Conservation (phyloP, 805 yeast genomes). For the Barnettozyma vustinii region DNA sequence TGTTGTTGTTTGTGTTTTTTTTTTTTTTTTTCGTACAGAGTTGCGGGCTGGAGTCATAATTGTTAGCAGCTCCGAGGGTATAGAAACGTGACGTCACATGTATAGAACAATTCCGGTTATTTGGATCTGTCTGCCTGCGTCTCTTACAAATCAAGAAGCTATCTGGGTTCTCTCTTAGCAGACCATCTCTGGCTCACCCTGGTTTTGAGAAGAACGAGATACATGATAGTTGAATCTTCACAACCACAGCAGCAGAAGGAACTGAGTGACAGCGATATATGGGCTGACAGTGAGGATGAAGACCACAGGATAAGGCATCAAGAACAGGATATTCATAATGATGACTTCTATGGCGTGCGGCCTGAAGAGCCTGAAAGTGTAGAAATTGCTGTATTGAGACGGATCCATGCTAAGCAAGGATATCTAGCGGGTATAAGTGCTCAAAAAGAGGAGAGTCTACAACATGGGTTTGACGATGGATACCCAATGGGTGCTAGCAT, state of each 20-base stretch:
- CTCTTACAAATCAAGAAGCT: background rate
- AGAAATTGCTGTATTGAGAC: slow-evolving; percentile 37
- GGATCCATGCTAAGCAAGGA: slow-evolving; percentile 74
- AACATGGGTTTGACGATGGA: slow-evolving; percentile 76
- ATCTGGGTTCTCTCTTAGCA: no score
- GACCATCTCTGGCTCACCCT: no score
- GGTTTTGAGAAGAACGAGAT: background rate
- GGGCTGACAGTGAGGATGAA: slow-evolving; percentile 32
- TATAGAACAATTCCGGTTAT: background rate
- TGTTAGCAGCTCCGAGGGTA: background rate
- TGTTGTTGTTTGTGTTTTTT: background rate
- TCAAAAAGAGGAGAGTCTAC: slow-evolving; percentile 66
- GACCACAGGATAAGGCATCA: slow-evolving; percentile 6
- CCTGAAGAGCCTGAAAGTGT: slow-evolving; percentile 11
- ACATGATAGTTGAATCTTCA: background rate
- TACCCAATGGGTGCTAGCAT: slow-evolving; percentile 69
- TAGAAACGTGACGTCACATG: background rate
- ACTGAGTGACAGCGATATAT: slow-evolving; percentile 25
- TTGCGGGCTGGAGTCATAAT: background rate
- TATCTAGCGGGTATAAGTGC: slow-evolving; percentile 73
- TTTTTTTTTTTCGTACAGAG: background rate
- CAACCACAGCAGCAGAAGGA: background rate
- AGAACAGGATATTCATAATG: slow-evolving; percentile 8
- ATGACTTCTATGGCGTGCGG: slow-evolving; percentile 34
- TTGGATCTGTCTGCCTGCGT: background rate